Evolutionary conservation across 805 yeast species (phyloP), one percentile per base, ranked within the genome.

Genomic region (Nakazawaea ishiwadae): DNA sequence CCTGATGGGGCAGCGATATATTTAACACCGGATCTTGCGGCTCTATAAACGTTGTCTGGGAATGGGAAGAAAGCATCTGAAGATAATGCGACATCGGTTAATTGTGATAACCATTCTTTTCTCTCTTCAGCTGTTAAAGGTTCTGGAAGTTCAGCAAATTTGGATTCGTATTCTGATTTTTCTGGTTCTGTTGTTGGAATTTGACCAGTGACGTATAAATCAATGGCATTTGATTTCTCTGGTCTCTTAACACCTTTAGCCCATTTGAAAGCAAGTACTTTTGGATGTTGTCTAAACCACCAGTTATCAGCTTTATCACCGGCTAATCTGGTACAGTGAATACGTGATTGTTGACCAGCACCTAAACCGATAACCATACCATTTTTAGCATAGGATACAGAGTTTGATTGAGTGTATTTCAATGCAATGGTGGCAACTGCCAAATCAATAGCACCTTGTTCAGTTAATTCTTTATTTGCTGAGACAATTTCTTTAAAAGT

Each of bases 11-110:
- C 99, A 56, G 96, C 95, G 60, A 93, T 75, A 70, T 72, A 93
- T 66, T 87, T 88, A 54, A 90, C 99, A 63, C 99, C 99, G 15
- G 95, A 84, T 73, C 86, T 81, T 39, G 81, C 96, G 50, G 98
- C 98, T 66, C 99, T 81, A 79, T 91, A 89, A 53, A 93, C 96
- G 61, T 93, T 93, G 67, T 93, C 99, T 51, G 98, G 93, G 93
- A 93, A 93, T 68, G 99, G 99, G 95, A 93, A 93, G 80, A 93
- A 93, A 21, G 99, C 99, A 63, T 93, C 99, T 3, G 97, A 89
- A 14, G 96, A 84, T 54, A 90, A 73, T 10, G 98, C 89, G 44
- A 93, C 99, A 54, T 86, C 81, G 45, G 71, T 77, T 63, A 89
- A 75, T 69, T 89, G 79, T 48, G 68, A 55, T 51, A 84, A 67